Evolutionary conservation across 305 asterid species (phyloP).

Genomic region (Fraxinus floribunda): DNA sequence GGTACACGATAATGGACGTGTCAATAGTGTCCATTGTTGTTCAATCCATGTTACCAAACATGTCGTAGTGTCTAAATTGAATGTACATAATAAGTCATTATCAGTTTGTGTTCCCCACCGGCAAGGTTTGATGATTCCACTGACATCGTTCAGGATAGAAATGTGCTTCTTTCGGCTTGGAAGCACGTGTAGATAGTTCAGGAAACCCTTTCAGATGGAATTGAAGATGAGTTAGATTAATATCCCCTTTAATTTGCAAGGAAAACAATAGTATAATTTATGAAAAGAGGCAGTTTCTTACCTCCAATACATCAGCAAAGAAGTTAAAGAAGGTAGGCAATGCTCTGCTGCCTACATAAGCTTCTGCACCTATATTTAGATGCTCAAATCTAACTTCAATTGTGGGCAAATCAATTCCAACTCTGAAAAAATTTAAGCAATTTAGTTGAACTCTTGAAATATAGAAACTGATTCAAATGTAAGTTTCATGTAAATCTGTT

Average conservation of each 20-base stretch:
- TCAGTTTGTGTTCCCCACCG: constrained; percentile 29
- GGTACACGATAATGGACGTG: not conserved
- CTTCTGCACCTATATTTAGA: constrained; percentile 52
- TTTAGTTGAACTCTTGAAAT: not conserved
- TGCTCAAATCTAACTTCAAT: constrained; percentile 62
- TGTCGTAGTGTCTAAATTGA: not conserved
- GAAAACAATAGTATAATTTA: not conserved
- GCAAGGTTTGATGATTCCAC: constrained; percentile 49
- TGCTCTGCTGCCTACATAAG: constrained; percentile 53
- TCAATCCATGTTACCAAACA: not conserved
- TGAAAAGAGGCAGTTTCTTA: constrained; percentile 13
- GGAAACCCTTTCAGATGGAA: constrained; percentile 29
- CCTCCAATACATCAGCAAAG: constrained; percentile 51
- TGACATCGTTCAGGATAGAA: constrained; percentile 39
- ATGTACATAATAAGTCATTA: not conserved
- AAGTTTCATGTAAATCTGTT: not conserved
- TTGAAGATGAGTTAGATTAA: not conserved
- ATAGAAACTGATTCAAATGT: not conserved
- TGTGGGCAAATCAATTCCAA: constrained; percentile 60
- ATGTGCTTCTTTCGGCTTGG: constrained; percentile 41
- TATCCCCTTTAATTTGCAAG: not conserved
- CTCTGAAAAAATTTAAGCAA: constrained; percentile 32
- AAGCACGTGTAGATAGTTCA: constrained; percentile 34
- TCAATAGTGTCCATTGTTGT: not conserved
- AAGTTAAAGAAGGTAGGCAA: constrained; percentile 56